Evolutionary conservation across 345 rosid genomes (phyloP), one percentile per base, ranked within the genome.

Genomic region (Aquilaria yunnanensis): DNA sequence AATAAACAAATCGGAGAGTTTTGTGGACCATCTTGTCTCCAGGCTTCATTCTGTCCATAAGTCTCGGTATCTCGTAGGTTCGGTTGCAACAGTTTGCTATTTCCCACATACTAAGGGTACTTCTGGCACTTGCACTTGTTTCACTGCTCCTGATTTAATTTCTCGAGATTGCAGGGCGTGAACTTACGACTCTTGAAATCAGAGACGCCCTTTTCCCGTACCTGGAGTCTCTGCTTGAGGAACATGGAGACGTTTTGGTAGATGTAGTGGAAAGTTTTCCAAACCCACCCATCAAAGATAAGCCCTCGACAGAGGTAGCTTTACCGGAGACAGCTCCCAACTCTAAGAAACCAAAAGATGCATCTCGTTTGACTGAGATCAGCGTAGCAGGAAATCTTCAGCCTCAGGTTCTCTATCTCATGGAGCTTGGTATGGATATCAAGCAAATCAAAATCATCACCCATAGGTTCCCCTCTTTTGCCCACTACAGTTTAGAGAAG

Each of bases 11-110:
- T 89, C 92, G 1, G 90, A 85, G 16, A 79, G 60, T 54, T 85
- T 92, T 74, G 74, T 85, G 49, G 90, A 85, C 56, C 96, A 92
- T 71, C 87, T 89, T 67, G 79, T 92, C 65, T 80, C 95, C 11
- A 92, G 76, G 72, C 98, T 92, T 34, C 92, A 92, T 74, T 81
- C 87, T 32, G 55, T 89, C 74, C 84, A 89, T 73, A 85, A 83
- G 78, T 74, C 96, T 52, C 84, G 96, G 59, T 89, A 92, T 79
- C 98, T 89, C 74, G 95, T 89, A 79, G 98, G 97, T 88, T 86
- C 80, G 94, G 70, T 69, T 71, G 68, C 84, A 47, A 58, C 55
- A 41, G 68, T 43, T 34, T 59, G 4, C 52, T 7, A 5, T 33
- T 12, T 61, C 64, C 58, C 47, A 14, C 32, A 54, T 66, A 56